Evolutionary conservation across 139 green algal species (phyloP), one percentile per base, ranked within the genome.

Genomic region (Ettlia oleoabundans): DNA sequence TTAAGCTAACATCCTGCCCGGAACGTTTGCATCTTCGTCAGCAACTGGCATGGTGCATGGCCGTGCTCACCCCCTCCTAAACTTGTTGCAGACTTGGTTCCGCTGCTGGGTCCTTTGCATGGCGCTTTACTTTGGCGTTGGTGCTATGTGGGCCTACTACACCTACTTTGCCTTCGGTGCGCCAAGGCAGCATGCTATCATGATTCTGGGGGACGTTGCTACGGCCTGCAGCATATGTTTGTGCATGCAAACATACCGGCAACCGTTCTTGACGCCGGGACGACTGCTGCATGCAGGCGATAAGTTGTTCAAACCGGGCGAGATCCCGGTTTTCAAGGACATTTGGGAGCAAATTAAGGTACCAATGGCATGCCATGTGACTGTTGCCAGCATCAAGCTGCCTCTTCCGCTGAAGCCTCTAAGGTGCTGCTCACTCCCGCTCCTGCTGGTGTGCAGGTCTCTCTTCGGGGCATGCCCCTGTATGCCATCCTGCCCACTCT

Each of bases 401-500:
- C 0, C 21, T 37, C 4, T 72, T 24, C 21, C 35, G 58, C 8
- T 41, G n/a, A 68, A 61, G 68, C 4, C 10, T 62, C 21, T 21
- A 43, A n/a, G n/a, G n/a, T 33, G 68, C 41, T 24, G 68, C 42
- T 38, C 26, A 24, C 28, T 28, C 30, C 28, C n/a, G 7, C n/a
- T 65, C 30, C n/a, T n/a, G 19, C 67, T 8, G 38, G 38, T 79
- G 41, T 68, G 28, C 91, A 96, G 92, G 94, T 98, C 38, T 93
- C 94, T 0, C 88, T 89, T 58, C 8, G 78, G 2, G 87, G 91
- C 6, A 97, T 98, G 85, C 96, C 96, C 3, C 76, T 98, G 21
- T 98, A 98, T 84, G 87, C 92, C 5, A 58, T 93, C 74, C 87
- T 98, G 73, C 96, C 96, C 19, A 86, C 93, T 1, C 2, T 95